Evolutionary conservation across 768 basidiomycete species (phyloP), one percentile per base, ranked within the genome.

Genomic region (Royoungia palumana): DNA sequence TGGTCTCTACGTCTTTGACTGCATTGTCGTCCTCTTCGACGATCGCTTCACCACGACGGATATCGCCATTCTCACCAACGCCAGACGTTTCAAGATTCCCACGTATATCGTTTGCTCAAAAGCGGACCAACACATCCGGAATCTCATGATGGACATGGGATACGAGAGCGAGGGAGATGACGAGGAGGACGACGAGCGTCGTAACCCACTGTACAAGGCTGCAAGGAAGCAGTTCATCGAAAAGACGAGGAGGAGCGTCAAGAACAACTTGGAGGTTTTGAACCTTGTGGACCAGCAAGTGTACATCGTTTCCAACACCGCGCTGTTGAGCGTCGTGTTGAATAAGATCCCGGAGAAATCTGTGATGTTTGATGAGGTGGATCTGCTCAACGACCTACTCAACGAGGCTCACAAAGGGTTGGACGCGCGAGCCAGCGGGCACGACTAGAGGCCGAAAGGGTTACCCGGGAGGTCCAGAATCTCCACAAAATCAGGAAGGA

Each of bases 1-100:
- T 30, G 69, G 69, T 1, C 60, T 71, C 13, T 71, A 66, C 20
- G 59, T 68, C 38, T 70, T 72, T 27, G 70, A 71, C 41, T 63
- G 56, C 19, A 61, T 72, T 41, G 28, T 70, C 30, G 56, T 72
- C 1, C 42, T 70, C 22, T 63, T 70, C 35, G 62, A 64, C 51
- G 63, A 65, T 43, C 63, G 70, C 0, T 67, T 71, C 50, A 68
- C 68, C 0, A 57, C 52, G 54, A 68, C 69, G 4, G 70, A 69
- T 16, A 47, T 64, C 7, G 67, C 67, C 11, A 65, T 72, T 45
- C 62, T 72, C 25, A 46, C 49, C 6, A 67, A 66, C 46, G 65
- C 62, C 46, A 56, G 46, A 27, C 60, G 56, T 4, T 68, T 63
- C 53, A 55, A 61, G 0, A 70, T 72, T 22, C 67, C 71, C 6